Evolutionary conservation across 805 yeast species (phyloP).

Genomic region (Blastobotrys mokoenaii): DNA sequence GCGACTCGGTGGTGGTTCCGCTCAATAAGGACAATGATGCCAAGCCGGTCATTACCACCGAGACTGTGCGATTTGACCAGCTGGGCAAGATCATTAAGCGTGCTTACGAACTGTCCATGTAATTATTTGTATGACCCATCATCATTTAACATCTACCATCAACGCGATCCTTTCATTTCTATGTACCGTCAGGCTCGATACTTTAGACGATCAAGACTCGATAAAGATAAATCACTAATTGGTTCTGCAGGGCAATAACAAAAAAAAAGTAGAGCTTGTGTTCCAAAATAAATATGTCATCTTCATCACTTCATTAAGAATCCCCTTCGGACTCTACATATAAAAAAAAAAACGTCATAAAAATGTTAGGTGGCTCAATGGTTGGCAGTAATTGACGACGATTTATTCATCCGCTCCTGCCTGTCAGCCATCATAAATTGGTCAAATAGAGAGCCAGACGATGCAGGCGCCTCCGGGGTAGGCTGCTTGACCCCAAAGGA

Average conservation of each 20-base stretch:
- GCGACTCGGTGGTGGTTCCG: constrained; percentile 19
- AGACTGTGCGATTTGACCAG: constrained; percentile 25
- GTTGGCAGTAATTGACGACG: not conserved
- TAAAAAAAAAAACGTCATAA: not conserved
- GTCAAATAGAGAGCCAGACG: constrained; percentile 11
- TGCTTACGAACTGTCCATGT: constrained; percentile 21
- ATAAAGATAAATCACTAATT: too few species aligned
- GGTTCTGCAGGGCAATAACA: too few species aligned
- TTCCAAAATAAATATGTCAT: too few species aligned
- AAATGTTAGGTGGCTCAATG: too few species aligned
- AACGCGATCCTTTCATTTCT: too few species aligned
- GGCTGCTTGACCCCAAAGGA: constrained; percentile 13
- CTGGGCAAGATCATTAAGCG: constrained; percentile 24
- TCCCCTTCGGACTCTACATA: too few species aligned
- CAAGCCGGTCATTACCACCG: constrained; percentile 22
- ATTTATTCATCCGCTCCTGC: constrained; percentile 9
- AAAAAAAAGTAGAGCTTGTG: too few species aligned
- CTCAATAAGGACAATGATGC: constrained; percentile 24
- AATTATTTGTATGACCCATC: not conserved
- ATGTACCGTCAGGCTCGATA: too few species aligned
- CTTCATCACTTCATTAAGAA: too few species aligned
- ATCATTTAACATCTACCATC: too few species aligned
- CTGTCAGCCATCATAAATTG: constrained; percentile 18
- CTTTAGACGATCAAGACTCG: too few species aligned
- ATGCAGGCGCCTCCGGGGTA: constrained; percentile 2